Base-by-base conservation (phyloP, 371 early-diverging fungal species). In the Conidiobolus incongruus region DNA sequence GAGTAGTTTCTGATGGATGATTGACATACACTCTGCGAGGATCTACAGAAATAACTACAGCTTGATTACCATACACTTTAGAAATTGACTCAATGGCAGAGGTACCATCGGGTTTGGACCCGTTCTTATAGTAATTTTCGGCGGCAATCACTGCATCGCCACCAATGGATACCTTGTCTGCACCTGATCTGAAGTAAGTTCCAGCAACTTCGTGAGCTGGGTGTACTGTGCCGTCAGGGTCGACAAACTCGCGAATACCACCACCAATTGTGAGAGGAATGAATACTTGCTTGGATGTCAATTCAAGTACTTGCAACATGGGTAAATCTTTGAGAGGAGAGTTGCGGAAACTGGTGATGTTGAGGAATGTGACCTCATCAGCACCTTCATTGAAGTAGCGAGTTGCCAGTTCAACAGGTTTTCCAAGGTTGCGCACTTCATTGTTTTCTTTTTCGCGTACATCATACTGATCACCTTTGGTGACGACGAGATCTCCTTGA, bases 391-490 rank as follows among this genome's bases (percentile, higher is more conserved):
- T 72, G 54, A 77, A 96, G 62, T 96, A 96, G 8, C 81, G 67
- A 19, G 66, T 63, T 11, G 94, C 89, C 42, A 96, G 62, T 30
- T 88, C 89, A 4, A 94, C 93, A 10, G 97, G 97, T 38, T 89
- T 85, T 29, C 97, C 97, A 24, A 96, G 59, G 55, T 96, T 96
- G 2, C 97, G 74, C n/a, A 96, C 91, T 34, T 85, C 69, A 6
- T 51, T 63, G 1, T 52, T 40, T 22, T 38, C 50, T 21, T 63
- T 60, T 50, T 94, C 94, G 16, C 94, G 78, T 0, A 96, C 94
- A 53, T 94, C 94, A 63, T 96, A 94, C 54, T 94, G 92, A 56
- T 96, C 94, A 22, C 97, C 97, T 60, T 96, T 96, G 17, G 97
- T 96, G 5, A 94, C 97, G 8, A 96, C 95, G 31, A 96, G 60